Evolutionary conservation across 352 stramenopile species (phyloP).

Genomic region (Globisporangium nodosum): DNA sequence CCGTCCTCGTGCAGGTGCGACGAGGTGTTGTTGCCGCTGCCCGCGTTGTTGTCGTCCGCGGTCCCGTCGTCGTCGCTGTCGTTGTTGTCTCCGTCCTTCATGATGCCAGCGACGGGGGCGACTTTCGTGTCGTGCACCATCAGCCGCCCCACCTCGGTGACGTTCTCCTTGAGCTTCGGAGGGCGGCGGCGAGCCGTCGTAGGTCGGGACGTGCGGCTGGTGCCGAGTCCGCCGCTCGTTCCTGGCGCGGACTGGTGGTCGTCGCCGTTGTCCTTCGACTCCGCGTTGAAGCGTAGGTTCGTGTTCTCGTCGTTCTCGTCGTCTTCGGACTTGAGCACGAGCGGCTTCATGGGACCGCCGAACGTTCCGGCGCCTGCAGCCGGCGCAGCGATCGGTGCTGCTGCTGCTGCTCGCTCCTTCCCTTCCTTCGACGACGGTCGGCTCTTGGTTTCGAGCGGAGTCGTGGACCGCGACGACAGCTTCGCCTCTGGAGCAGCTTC

Average conservation of each 20-base stretch:
- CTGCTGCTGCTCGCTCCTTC: conserved; percentile 19
- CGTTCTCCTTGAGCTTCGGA: conserved; percentile 86
- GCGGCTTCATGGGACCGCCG: conserved; percentile 44
- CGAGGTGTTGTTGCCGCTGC: conserved; percentile 15
- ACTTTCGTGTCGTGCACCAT: conserved; percentile 81
- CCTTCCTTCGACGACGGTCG: conserved; percentile 29
- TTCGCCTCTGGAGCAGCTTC: conserved; percentile 51
- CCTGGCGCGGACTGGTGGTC: conserved; percentile 23
- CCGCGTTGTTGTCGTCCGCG: conserved; percentile 24
- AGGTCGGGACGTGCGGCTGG: conserved; percentile 64
- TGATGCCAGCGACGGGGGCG: conserved; percentile 59
- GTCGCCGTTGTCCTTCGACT: conserved; percentile 33
- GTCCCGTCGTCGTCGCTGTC: conserved; percentile 32
- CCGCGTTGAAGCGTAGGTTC: conserved; percentile 38
- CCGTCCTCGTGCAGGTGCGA: conserved; percentile 27
- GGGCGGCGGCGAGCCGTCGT: conserved; percentile 82
- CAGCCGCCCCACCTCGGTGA: conserved; percentile 65
- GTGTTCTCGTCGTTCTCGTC: conserved; percentile 45
- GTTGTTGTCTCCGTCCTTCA: conserved; percentile 85
- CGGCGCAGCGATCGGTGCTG: background rate
- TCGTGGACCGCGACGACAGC: conserved; percentile 47
- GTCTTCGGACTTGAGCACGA: conserved; percentile 39
- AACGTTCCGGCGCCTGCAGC: conserved; percentile 33
- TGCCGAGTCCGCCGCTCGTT: conserved; percentile 47
- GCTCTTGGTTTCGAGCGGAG: conserved; percentile 48